Evolutionary conservation across 2,329 filamentous ascomycete species (phyloP).

Genomic region (Aspergillus pseudonomiae): DNA sequence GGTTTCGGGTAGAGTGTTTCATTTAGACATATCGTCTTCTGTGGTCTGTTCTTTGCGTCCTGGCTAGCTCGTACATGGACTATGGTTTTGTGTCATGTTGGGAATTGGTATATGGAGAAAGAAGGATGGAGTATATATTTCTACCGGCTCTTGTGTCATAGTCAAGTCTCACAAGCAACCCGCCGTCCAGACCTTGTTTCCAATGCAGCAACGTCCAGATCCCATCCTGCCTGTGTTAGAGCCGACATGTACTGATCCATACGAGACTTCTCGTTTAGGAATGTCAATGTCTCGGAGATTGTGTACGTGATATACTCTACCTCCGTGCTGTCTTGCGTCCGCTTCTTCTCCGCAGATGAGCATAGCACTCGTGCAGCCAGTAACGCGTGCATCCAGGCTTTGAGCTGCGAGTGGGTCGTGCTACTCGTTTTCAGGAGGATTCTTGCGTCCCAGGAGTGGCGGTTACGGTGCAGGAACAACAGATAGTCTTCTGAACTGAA

Average conservation of each 20-base stretch:
- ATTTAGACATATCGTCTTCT: neutral
- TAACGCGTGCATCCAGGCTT: conserved; percentile 66
- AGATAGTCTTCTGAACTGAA: conserved; percentile 62
- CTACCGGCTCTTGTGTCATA: neutral
- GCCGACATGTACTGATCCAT: conserved; percentile 51
- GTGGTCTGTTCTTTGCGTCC: no score
- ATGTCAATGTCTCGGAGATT: conserved; percentile 48
- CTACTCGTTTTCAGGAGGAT: conserved; percentile 68
- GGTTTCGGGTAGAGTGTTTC: no score
- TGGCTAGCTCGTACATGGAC: neutral
- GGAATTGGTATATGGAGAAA: neutral
- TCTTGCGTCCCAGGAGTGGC: conserved; percentile 43
- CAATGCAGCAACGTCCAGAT: conserved; percentile 64
- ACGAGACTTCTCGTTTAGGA: conserved; percentile 39
- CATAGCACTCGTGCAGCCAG: conserved; percentile 44
- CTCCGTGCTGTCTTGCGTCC: neutral
- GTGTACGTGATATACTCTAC: conserved; percentile 31
- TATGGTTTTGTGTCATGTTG: neutral
- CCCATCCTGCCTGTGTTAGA: conserved; percentile 63
- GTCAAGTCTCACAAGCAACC: conserved; percentile 21
- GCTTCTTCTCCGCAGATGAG: neutral
- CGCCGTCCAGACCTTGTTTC: conserved; percentile 63
- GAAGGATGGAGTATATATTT: neutral
- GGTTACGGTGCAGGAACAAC: conserved; percentile 56
- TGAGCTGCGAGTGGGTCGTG: conserved; percentile 55